phyloP scores from a whole-genome alignment of 495 filamentous ascomycete species.

The Penicillium ochrochloron region DNA sequence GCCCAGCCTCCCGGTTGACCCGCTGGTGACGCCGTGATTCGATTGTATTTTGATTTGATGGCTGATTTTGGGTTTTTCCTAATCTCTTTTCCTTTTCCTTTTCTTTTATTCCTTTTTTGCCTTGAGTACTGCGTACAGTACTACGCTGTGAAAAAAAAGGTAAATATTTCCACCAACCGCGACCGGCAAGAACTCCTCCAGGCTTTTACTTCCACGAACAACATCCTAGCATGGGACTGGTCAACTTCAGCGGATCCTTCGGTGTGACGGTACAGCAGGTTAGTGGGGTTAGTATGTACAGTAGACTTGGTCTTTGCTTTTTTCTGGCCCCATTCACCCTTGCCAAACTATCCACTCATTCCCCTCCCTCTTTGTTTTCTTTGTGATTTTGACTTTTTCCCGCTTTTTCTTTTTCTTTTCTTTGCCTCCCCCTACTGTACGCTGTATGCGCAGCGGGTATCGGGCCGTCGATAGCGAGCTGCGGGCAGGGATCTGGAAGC shows the following conservation, averaged over 20 bases:
- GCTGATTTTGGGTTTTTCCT: background rate
- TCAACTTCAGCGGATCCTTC: constrained; percentile 9
- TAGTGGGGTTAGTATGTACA: background rate
- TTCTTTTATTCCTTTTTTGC: background rate
- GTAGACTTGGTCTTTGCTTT: constrained; percentile 4
- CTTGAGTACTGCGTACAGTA: background rate
- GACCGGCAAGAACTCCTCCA: background rate
- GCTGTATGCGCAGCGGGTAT: constrained; percentile 41
- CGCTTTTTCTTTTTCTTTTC: constrained; percentile 6
- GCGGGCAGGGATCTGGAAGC: constrained; percentile 35
- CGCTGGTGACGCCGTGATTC: background rate
- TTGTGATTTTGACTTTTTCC: constrained; percentile 6
- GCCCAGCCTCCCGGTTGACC: background rate
- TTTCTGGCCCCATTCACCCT: constrained; percentile 5
- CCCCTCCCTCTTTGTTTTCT: constrained; percentile 9
- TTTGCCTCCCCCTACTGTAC: constrained; percentile 30
- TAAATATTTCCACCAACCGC: background rate
- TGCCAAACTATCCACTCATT: constrained; percentile 3
- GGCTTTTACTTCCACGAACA: constrained; percentile 3
- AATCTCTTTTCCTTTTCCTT: background rate
- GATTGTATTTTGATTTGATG: constrained; percentile 1
- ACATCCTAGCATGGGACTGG: constrained; percentile 2
- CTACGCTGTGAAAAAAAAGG: background rate
- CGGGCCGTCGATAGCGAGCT: constrained; percentile 42
- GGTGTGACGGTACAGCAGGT: background rate